These are phyloP conservation scores for Lactifluus rugatus DNA, from an alignment of 768 basidiomycete genomes.

Conservation along the genomic window DNA sequence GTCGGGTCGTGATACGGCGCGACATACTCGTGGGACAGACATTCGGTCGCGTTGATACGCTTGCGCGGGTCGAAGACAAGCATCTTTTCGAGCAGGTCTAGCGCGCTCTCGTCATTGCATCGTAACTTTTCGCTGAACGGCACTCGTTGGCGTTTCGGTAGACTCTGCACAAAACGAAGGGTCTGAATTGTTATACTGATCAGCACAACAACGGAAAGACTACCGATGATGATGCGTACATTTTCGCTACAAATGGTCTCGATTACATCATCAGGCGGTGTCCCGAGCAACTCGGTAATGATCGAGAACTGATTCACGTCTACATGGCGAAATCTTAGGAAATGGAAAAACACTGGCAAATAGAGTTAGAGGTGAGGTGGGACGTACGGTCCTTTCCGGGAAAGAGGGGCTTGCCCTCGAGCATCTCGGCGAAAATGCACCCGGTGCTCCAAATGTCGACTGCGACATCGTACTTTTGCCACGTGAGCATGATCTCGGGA, in stretches of 20 bases:
- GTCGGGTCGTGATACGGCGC: conserved; percentile 97
- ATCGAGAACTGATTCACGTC: conserved; percentile 99
- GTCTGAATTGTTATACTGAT: conserved; percentile 45
- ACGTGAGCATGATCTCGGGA: conserved; percentile 99
- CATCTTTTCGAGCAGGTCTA: conserved; percentile 97
- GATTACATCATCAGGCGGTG: conserved; percentile 99
- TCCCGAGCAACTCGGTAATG: conserved; percentile 95
- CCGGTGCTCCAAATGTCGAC: conserved; percentile 99
- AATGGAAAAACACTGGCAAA: not conserved
- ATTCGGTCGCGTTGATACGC: conserved; percentile 88
- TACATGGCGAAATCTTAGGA: conserved; percentile 27
- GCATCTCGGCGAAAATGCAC: conserved; percentile 99
- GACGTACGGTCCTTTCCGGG: conserved; percentile 99
- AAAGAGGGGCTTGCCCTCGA: conserved; percentile 97
- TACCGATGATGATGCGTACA: conserved; percentile 37
- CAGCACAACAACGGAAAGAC: not conserved
- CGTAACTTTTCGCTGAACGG: conserved; percentile 92
- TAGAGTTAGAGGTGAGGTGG: not conserved
- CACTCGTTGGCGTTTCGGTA: conserved; percentile 92
- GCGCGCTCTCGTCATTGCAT: conserved; percentile 79
- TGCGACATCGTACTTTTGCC: conserved; percentile 99
- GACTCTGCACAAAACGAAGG: conserved; percentile 93
- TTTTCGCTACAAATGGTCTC: conserved; percentile 98
- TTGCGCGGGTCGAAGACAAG: conserved; percentile 97
- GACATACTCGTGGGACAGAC: conserved; percentile 88